Evolutionary conservation across 2,329 filamentous ascomycete species (phyloP), one percentile per base, ranked within the genome.

Genomic region (Beauveria sp.): DNA sequence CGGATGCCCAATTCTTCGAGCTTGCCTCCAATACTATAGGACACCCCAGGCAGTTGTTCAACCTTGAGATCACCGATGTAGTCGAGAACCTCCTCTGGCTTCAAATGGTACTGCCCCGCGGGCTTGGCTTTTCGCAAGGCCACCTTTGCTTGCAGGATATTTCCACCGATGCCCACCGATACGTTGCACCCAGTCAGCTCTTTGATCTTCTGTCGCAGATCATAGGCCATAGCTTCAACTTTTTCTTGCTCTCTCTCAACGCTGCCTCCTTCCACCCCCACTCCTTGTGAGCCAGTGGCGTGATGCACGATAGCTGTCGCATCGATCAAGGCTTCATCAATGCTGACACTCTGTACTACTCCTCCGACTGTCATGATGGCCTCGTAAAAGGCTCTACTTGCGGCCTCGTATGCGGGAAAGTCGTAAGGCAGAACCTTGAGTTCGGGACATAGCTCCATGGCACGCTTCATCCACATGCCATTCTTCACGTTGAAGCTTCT

Each of bases 381-480:
- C 63, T 91, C 86, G 68, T 99, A 99, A 67, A 99, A 99, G 3
- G 85, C 81, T 61, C 85, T 83, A 69, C 95, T 99, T 1, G 93
- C 91, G 63, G 93, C 89, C 77, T 99, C 95, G 67, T 99, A 99
- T 0, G 87, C 93, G 2, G 90, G 88, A 70, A 98, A 99, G 70
- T 99, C 93, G 68, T 99, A 99, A 0, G 93, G 90, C n/a, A 99
- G 72, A 1, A 98, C 87, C 67, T 96, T 92, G 20, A 99, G 78
- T 24, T 91, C 85, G 0, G 93, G 88, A 70, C 92, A 99, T 20
- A 95, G 73, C 66, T 95, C 88, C 63, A 88, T 80, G 0, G 95
- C 95, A 40, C 83, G 82, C 71, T 93, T 96, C 93, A 99, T 98
- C 95, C 96, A 99, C 95, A 98, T 99, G 43, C 96, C 96, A 67